Percentiles rank a stretch among this genome's conserved stretches.
These are phyloP conservation scores for Rhododendron henanense DNA, from an alignment of 148 eudicot species.

Conservation along the genomic window DNA sequence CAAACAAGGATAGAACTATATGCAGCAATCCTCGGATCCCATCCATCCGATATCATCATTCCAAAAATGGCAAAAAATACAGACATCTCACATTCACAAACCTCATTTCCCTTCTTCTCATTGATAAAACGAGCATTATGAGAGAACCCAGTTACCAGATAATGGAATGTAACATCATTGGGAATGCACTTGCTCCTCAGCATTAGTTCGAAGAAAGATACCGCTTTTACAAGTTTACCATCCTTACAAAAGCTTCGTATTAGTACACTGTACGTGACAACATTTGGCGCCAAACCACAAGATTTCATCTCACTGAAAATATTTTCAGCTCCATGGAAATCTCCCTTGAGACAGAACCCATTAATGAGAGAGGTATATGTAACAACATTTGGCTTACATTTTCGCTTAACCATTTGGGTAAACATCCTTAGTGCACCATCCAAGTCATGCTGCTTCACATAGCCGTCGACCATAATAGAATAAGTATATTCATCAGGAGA, in stretches of 20 bases:
- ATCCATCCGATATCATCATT: conserved; percentile 56
- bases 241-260: conserved; percentile 73
- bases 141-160: conserved; percentile 71
- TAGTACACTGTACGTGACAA: conserved; percentile 65
- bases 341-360: conserved; percentile 59
- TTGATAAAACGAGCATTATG: conserved; percentile 20
- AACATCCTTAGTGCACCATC: conserved; percentile 51
- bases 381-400: conserved; percentile 72
- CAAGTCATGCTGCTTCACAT: conserved; percentile 68
- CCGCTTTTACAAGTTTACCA: conserved; percentile 58
- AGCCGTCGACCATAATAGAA: conserved; percentile 85
- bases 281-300: conserved; percentile 63
- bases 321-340: conserved; percentile 46
- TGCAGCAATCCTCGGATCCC: conserved; percentile 49
- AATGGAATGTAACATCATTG: conserved; percentile 21
- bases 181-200: conserved; percentile 59
- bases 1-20: conserved; percentile 64
- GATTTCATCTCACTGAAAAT: conserved; percentile 54
- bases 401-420: conserved; percentile 48
- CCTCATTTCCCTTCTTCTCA: conserved; percentile 19
- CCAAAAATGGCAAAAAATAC: conserved; percentile 40
- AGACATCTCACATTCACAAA: conserved; percentile 21
- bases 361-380: conserved; percentile 79
- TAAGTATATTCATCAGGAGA: conserved; percentile 74
- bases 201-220: conserved; percentile 62